A percentile compares a stretch with the other conserved stretches of the same genome.
Evolutionary conservation across 495 filamentous ascomycete genomes (phyloP).

Genomic region (Articulospora tetracladia): DNA sequence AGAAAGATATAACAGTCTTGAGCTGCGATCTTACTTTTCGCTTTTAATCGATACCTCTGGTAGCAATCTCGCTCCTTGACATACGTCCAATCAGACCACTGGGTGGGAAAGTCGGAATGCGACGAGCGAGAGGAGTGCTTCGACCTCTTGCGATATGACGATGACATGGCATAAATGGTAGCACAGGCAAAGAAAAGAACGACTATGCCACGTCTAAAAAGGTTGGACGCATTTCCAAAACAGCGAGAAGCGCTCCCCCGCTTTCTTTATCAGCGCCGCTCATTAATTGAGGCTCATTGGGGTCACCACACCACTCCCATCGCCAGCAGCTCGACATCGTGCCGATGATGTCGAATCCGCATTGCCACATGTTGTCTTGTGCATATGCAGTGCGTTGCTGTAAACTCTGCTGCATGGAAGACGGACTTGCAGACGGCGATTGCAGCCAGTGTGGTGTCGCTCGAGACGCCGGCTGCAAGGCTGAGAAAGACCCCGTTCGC

Average conservation of each 20-base stretch:
- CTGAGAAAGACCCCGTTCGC: too few relatives aligned
- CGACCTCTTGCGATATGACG: background rate
- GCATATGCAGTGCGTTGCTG: too few relatives aligned
- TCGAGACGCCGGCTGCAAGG: too few relatives aligned
- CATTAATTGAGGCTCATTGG: too few relatives aligned
- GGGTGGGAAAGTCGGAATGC: background rate
- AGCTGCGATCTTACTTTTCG: background rate
- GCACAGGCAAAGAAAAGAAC: background rate
- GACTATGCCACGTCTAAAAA: background rate
- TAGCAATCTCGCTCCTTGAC: background rate
- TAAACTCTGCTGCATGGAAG: too few relatives aligned
- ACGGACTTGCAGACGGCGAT: too few relatives aligned
- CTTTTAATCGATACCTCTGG: background rate
- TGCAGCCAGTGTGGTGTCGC: too few relatives aligned
- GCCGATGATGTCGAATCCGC: too few relatives aligned
- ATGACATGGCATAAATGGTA: background rate
- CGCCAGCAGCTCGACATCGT: too few relatives aligned
- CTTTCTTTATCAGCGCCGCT: too few relatives aligned
- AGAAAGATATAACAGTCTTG: background rate
- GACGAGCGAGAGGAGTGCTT: background rate
- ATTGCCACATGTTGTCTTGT: too few relatives aligned
- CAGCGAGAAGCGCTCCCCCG: background rate
- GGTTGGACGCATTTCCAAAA: background rate
- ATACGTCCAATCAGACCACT: constrained; percentile 3
- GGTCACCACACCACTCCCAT: too few relatives aligned